Evolutionary conservation across 345 rosid genomes (phyloP), one percentile per base, ranked within the genome.

Genomic region (Aquilaria yunnanensis): DNA sequence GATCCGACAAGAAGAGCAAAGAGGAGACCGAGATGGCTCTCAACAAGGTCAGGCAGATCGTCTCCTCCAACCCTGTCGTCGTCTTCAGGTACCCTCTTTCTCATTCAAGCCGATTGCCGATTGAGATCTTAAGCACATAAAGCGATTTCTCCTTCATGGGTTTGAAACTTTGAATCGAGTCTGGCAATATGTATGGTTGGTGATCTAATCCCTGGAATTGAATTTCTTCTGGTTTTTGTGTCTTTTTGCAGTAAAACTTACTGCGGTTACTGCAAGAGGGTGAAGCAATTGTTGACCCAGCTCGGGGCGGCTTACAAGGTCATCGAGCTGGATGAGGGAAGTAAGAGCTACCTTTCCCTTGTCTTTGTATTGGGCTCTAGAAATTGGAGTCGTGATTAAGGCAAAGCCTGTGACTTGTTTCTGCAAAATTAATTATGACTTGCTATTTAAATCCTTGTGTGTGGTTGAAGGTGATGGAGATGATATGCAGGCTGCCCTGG

Each of bases 241-340:
- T 4, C 43, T 9, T 37, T 37, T 57, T 57, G 70, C 91, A 89
- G 96, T 66, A 87, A 89, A 78, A 85, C 86, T 47, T 77, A 81
- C 56, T 81, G 90, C 59, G 82, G 84, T 31, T 87, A 75, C 68
- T 83, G 89, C 71, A 66, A 56, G 51, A 82, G 77, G 75, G 85
- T 80, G 65, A 84, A 82, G 80, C 79, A 78, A 80, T 63, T 87
- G 67, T 66, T 82, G 61, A 78, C 83, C 12, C 76, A 82, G 69
- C 70, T 78, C 1, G 81, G 83, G 64, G 81, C 86, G 45, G 63
- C 50, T 61, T 80, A 59, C 76, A 79, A 84, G 48, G 73, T 67
- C 50, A 53, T 80, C 12, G 88, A 87, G 61, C 66, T 84, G 47
- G 80, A 87, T 62, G 59, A 62, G 57, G 77, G 72, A 73, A 62